Evolutionary conservation across 352 stramenopile genomes (phyloP), one percentile per base, ranked within the genome.

Genomic region (Globisporangium ultimum): DNA sequence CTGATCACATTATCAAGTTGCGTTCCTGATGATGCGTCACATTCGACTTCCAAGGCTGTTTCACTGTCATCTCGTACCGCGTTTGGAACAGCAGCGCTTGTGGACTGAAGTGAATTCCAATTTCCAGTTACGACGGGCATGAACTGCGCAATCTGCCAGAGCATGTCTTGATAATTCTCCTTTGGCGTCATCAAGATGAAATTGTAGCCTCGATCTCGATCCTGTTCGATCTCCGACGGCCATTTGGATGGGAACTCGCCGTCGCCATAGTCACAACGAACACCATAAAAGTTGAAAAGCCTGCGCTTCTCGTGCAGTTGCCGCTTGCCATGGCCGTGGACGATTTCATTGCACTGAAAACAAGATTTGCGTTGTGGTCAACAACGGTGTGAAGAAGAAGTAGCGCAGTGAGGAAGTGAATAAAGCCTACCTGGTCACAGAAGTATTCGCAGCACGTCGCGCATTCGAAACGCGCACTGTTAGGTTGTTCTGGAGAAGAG

Each of bases 231-330:
- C 51, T 98, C 91, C 0, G 86, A 86, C 11, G 88, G 91, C 91
- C 91, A 98, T 28, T 80, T 72, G 12, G 86, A 96, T 14, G 89
- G 89, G 55, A 97, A 97, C 10, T 88, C 83, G 24, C 89, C 89
- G 57, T 97, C 87, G 55, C 87, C 87, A 49, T 96, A 97, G 66
- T 98, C 93, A 43, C 94, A 80, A n/a, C 93, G 81, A 24, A 82
- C 82, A 24, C 79, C 86, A 63, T 97, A 98, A 58, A 79, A 97
- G 74, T 98, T 92, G 72, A 96, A 98, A 13, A 98, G 55, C 28
- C 76, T 72, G 12, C 89, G 78, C 45, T 82, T 94, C 28, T 67
- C 40, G 66, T 98, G 94, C 1, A 64, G 21, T 3, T 72, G 67
- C 10, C 93, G 70, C 57, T 91, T 94, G 2, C 91, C 89, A 17